phyloP scores from a whole-genome alignment of 2,329 filamentous ascomycete genomes.

The Exophiala mesophila region DNA sequence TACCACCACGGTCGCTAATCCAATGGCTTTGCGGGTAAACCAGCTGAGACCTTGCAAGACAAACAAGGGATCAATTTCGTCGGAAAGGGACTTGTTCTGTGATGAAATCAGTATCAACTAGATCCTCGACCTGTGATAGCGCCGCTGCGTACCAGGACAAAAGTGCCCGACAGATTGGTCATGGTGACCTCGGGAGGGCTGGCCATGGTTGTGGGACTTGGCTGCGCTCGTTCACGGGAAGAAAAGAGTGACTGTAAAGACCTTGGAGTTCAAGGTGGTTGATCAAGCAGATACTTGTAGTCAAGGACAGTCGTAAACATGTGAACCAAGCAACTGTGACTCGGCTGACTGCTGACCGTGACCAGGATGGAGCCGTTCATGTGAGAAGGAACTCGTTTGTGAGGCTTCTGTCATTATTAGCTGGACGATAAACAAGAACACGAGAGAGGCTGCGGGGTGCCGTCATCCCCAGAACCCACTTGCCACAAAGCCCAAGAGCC shows the following conservation, averaged over 20 bases:
- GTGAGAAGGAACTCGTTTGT: too few relatives aligned
- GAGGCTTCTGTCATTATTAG: too few relatives aligned
- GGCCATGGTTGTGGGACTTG: conserved; percentile 54
- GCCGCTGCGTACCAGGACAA: conserved; percentile 56
- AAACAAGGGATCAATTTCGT: conserved; percentile 63
- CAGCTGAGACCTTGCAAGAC: conserved; percentile 62
- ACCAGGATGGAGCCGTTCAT: too few relatives aligned
- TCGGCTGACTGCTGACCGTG: too few relatives aligned
- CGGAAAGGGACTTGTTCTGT: conserved; percentile 71
- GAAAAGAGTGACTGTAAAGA: neutral
- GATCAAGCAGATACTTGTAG: neutral
- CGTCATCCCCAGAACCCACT: too few relatives aligned
- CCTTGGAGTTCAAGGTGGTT: neutral
- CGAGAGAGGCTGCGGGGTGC: too few relatives aligned
- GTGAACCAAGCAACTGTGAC: neutral
- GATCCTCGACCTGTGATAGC: conserved; percentile 1
- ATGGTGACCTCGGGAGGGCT: conserved; percentile 63
- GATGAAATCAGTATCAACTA: conserved; percentile 1
- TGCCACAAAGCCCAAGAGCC: too few relatives aligned
- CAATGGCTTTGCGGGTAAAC: conserved; percentile 67
- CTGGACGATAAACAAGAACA: too few relatives aligned
- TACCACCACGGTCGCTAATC: conserved; percentile 56
- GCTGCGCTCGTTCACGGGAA: neutral
- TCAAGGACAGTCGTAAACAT: neutral
- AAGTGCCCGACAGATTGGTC: conserved; percentile 64